Evolutionary conservation across 345 rosid genomes (phyloP).

Genomic region (Toxicodendron radicans): DNA sequence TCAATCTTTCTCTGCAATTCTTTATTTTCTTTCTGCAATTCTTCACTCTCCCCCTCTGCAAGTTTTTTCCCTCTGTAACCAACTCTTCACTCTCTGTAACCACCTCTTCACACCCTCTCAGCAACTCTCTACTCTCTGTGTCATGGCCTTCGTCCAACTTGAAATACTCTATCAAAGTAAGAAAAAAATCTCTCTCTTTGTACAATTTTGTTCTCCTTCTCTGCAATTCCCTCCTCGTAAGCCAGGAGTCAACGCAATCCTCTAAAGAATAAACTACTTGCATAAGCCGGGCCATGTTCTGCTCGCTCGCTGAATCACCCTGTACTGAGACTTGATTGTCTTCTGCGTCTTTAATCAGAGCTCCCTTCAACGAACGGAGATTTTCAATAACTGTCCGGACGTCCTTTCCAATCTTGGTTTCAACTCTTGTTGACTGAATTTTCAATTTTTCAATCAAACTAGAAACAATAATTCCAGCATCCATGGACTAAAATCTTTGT

Average conservation of each 20-base stretch:
- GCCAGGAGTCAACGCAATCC: neutral
- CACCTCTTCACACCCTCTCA: neutral
- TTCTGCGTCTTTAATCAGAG: neutral
- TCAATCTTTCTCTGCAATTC: neutral
- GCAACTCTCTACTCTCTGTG: neutral
- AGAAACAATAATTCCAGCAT: too few species aligned
- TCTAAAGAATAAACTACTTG: neutral
- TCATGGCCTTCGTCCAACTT: too few species aligned
- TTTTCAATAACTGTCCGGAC: too few species aligned
- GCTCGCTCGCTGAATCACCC: neutral
- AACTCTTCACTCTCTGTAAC: neutral
- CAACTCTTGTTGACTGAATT: too few species aligned
- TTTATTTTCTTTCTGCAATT: neutral
- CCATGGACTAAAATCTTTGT: too few species aligned
- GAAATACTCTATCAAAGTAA: too few species aligned
- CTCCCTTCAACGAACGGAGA: fast-evolving
- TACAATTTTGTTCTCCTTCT: neutral
- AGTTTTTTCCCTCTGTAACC: neutral
- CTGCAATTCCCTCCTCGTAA: neutral
- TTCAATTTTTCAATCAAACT: too few species aligned
- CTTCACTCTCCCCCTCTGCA: neutral
- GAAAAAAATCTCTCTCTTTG: too few species aligned
- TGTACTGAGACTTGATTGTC: neutral
- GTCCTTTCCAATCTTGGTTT: neutral
- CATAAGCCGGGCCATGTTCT: neutral